A percentile compares a stretch with the other conserved stretches of the same genome.
Conservation (phyloP, 2,329 filamentous ascomycete genomes). For the Pestalotiopsis sp. region DNA sequence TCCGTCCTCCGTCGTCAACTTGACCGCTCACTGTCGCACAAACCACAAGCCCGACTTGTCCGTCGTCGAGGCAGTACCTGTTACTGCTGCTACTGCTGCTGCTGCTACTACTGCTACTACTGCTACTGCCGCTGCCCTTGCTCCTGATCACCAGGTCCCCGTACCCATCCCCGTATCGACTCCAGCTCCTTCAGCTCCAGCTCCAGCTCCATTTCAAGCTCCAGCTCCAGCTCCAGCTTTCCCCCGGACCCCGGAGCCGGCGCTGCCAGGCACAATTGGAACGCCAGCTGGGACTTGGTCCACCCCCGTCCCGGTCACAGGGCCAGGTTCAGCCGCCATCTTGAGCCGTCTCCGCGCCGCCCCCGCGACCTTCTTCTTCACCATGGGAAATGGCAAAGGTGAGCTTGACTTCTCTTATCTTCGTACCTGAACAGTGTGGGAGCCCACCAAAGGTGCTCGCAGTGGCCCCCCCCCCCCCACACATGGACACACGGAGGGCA, state of each 20-base stretch:
- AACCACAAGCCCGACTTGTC: background rate
- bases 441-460: background rate
- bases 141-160: background rate
- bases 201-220: background rate
- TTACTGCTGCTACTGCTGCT: background rate
- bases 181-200: background rate
- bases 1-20: background rate
- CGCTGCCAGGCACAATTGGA: background rate
- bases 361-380: slow-evolving; percentile 14
- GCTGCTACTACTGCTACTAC: background rate
- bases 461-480: background rate
- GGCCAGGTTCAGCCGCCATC: slow-evolving; percentile 4
- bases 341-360: slow-evolving; percentile 11
- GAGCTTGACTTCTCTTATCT: background rate
- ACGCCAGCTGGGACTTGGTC: background rate
- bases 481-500: background rate
- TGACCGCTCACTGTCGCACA: slow-evolving; percentile 6
- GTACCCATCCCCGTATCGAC: background rate
- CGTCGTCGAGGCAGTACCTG: background rate
- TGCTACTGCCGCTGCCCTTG: background rate
- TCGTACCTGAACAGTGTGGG: background rate
- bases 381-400: slow-evolving; percentile 16
- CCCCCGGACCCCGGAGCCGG: background rate
- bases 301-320: slow-evolving; percentile 1
- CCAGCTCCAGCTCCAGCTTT: background rate